phyloP scores from a whole-genome alignment of 2,329 filamentous ascomycete genomes.

The Calonectria hawksworthii region DNA sequence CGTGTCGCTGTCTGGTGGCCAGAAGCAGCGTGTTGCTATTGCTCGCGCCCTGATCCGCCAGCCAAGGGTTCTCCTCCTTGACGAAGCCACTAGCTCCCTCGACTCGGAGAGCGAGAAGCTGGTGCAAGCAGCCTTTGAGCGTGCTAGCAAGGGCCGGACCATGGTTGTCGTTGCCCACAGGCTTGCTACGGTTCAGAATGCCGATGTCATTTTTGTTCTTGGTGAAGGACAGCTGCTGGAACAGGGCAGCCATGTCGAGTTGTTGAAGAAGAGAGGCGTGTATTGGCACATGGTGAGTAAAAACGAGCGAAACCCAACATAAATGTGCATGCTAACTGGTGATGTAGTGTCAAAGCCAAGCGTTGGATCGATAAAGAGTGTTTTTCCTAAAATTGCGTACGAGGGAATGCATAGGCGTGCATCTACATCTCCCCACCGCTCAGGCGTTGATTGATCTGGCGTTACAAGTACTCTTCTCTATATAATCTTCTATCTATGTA shows the following conservation, averaged over 20 bases:
- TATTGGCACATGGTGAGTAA: slow-evolving; percentile 71
- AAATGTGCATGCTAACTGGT: slow-evolving; percentile 38
- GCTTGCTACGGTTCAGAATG: slow-evolving; percentile 82
- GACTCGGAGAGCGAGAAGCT: slow-evolving; percentile 74
- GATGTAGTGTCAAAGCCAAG: slow-evolving; percentile 70
- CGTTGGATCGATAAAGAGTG: slow-evolving; percentile 62
- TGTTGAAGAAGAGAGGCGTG: slow-evolving; percentile 65
- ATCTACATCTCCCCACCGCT: neutral
- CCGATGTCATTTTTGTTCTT: slow-evolving; percentile 85
- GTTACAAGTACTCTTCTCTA: slow-evolving; percentile 27
- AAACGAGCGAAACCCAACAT: neutral
- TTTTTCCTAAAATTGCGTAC: neutral
- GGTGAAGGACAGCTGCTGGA: slow-evolving; percentile 72
- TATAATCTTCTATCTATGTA: slow-evolving; percentile 16
- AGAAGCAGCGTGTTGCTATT: slow-evolving; percentile 79
- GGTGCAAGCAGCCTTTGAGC: slow-evolving; percentile 78
- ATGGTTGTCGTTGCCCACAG: slow-evolving; percentile 85
- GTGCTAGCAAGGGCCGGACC: slow-evolving; percentile 70
- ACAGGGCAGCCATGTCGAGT: slow-evolving; percentile 65
- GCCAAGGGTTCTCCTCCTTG: slow-evolving; percentile 77
- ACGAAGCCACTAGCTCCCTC: slow-evolving; percentile 80
- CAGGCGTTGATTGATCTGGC: slow-evolving; percentile 5
- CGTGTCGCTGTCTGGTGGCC: slow-evolving; percentile 77
- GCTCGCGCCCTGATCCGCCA: slow-evolving; percentile 76
- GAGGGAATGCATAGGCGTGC: slow-evolving; percentile 4